A percentile compares a stretch with the other conserved stretches of the same genome.
phyloP scores from a whole-genome alignment of 1,284 basidiomycete genomes.

The Blastosporella zonata region DNA sequence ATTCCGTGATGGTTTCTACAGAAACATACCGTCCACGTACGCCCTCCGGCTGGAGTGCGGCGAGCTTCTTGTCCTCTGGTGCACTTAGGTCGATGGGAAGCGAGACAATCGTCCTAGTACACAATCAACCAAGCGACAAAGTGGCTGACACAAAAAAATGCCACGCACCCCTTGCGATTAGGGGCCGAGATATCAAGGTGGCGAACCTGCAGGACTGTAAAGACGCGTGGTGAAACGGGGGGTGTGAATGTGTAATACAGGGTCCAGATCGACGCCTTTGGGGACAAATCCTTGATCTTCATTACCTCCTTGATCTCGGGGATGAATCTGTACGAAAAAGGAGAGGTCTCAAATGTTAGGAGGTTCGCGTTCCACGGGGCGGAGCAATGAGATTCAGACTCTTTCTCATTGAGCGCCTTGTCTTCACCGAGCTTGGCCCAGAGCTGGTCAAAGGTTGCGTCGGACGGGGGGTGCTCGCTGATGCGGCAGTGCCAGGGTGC shows the following conservation, averaged over 20 bases:
- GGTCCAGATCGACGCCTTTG: constrained; percentile 66
- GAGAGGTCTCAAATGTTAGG: constrained; percentile 6
- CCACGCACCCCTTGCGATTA: constrained; percentile 53
- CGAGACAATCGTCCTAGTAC: constrained; percentile 59
- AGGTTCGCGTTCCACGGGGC: constrained; percentile 13
- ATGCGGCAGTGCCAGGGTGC: constrained; percentile 65
- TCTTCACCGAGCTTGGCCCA: constrained; percentile 65
- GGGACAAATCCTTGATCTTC: constrained; percentile 59
- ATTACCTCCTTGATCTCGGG: constrained; percentile 61
- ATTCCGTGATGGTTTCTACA: constrained; percentile 63
- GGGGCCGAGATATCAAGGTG: constrained; percentile 42
- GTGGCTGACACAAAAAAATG: constrained; percentile 16
- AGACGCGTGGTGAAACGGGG: constrained; percentile 68
- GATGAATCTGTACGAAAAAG: constrained; percentile 49
- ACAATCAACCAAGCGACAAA: background rate
- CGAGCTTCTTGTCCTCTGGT: constrained; percentile 49
- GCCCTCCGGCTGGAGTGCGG: constrained; percentile 62
- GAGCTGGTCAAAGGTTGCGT: constrained; percentile 68
- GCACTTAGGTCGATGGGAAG: constrained; percentile 63
- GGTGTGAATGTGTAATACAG: constrained; percentile 69
- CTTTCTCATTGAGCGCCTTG: constrained; percentile 65
- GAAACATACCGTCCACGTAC: constrained; percentile 67
- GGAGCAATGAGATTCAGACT: constrained; percentile 40
- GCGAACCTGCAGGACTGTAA: constrained; percentile 68
- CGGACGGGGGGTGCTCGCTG: constrained; percentile 60